A percentile compares a stretch with the other conserved stretches of the same genome.
Evolutionary conservation across 257 asterid genomes (phyloP).

Genomic region (Gardenia jasminoides): DNA sequence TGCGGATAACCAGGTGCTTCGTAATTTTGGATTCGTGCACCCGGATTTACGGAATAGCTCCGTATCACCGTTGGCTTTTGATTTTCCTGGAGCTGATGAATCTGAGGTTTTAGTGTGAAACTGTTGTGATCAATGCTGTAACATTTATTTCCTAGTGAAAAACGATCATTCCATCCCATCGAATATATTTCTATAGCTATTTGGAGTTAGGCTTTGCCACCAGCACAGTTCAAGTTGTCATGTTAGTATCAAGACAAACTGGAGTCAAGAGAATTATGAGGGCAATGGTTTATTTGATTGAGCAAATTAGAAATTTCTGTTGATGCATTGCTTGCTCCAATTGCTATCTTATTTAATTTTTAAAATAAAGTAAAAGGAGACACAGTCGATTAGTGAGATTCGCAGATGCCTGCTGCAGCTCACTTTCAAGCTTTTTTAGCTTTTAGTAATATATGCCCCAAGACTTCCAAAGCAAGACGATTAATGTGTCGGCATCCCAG

Average conservation of each 20-base stretch:
- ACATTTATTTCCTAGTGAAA: no score
- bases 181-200: no score
- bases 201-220: no score
- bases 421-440: not conserved
- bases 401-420: not conserved
- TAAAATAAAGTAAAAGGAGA: not conserved
- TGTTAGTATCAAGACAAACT: no score
- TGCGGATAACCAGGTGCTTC: conserved; percentile 71
- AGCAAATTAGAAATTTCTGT: not conserved
- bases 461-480: not conserved
- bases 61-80: conserved; percentile 40
- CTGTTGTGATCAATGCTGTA: no score
- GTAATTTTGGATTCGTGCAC: conserved; percentile 57
- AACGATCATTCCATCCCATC: no score
- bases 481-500: not conserved
- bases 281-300: no score
- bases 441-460: no score
- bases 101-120: conserved; percentile 19
- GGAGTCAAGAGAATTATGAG: no score
- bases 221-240: no score
- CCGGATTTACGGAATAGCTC: conserved; percentile 34
- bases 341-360: not conserved
- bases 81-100: conserved; percentile 30
- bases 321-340: not conserved
- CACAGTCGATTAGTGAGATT: not conserved